These are phyloP conservation scores for Jasminum sambac DNA, from an alignment of 257 asterid genomes.

Conservation along the genomic window DNA sequence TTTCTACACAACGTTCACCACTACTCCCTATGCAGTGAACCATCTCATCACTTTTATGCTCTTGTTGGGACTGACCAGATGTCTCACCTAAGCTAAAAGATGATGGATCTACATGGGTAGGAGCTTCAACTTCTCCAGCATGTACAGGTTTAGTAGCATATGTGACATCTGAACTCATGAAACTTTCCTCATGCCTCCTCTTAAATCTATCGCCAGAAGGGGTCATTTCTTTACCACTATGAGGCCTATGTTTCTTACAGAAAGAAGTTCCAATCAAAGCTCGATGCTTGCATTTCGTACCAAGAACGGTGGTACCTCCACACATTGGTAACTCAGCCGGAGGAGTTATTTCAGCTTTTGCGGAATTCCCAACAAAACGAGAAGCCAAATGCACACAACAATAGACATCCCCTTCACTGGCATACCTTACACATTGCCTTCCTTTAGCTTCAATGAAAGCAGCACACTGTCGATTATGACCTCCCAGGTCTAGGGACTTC, in stretches of 20 bases:
- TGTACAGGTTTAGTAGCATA: constrained; percentile 40
- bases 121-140: constrained; percentile 38
- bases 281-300: constrained; percentile 94
- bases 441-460: constrained; percentile 94
- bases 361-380: constrained; percentile 55
- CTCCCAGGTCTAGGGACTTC: constrained; percentile 49
- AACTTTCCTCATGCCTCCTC: constrained; percentile 56
- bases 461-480: constrained; percentile 69
- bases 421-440: constrained; percentile 94
- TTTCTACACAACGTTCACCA: constrained; percentile 59
- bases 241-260: constrained; percentile 95
- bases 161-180: constrained; percentile 29
- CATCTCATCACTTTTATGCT: constrained; percentile 37
- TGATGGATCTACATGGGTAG: constrained; percentile 43
- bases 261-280: constrained; percentile 77
- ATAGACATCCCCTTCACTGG: constrained; percentile 83
- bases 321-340: constrained; percentile 75
- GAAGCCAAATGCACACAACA: constrained; percentile 94
- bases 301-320: constrained; percentile 96
- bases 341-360: constrained; percentile 50
- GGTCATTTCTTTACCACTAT: constrained; percentile 41
- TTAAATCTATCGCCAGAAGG: constrained; percentile 55
- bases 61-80: constrained; percentile 39
- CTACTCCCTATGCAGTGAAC: constrained; percentile 71
- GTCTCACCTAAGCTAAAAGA: constrained; percentile 40